A percentile compares a stretch with the other conserved stretches of the same genome.
Evolutionary conservation across 768 basidiomycete genomes (phyloP).

Genomic region (Pulveroboletus sp.): DNA sequence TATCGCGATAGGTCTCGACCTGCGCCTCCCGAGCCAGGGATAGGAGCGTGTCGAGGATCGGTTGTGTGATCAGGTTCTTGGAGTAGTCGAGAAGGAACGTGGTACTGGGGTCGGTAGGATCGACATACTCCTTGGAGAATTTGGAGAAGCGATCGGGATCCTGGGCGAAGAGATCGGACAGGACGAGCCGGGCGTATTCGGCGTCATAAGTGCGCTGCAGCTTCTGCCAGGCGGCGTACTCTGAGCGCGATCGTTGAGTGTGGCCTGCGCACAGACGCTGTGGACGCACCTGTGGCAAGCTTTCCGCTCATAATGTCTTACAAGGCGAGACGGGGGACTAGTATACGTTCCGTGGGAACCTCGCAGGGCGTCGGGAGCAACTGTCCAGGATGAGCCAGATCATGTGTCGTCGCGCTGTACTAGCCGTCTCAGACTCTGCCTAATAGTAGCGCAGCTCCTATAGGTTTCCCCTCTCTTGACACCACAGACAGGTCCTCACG

Average conservation of each 20-base stretch:
- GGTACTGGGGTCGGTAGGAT: slow-evolving; percentile 59
- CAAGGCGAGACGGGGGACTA: slow-evolving; percentile 3
- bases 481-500: too few relatives aligned
- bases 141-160: slow-evolving; percentile 85
- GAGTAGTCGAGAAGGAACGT: slow-evolving; percentile 94
- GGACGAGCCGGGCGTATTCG: slow-evolving; percentile 67
- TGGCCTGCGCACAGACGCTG: not conserved
- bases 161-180: slow-evolving; percentile 89
- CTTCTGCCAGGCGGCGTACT: slow-evolving; percentile 87
- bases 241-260: slow-evolving; percentile 37
- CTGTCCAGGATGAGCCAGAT: slow-evolving; percentile 20
- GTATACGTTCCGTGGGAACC: slow-evolving; percentile 24
- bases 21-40: slow-evolving; percentile 79
- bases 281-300: slow-evolving; percentile 51
- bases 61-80: slow-evolving; percentile 90
- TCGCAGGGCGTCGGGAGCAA: too few relatives aligned
- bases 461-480: not conserved
- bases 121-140: slow-evolving; percentile 75
- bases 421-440: not conserved
- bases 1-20: slow-evolving; percentile 80
- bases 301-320: slow-evolving; percentile 54
- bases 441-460: not conserved
- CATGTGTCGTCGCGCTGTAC: too few relatives aligned
- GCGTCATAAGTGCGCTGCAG: slow-evolving; percentile 80
- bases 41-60: slow-evolving; percentile 75